Conservation (phyloP, 1,284 basidiomycete genomes). For the Agaricales sp. region DNA sequence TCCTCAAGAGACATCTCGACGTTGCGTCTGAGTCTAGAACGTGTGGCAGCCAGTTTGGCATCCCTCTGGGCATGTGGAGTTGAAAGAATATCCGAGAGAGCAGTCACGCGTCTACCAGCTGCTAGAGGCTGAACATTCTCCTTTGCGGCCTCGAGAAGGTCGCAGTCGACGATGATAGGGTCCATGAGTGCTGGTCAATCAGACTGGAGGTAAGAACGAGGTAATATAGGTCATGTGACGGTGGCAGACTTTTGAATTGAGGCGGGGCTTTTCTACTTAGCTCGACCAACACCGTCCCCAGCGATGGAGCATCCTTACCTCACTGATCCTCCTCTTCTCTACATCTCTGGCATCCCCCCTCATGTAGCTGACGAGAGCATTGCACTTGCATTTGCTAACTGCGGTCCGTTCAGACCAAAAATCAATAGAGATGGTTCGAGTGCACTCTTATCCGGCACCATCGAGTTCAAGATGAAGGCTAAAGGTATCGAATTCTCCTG, state of each 20-base stretch:
- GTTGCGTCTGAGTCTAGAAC: constrained; percentile 45
- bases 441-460: constrained; percentile 49
- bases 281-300: not conserved
- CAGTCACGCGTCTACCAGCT: constrained; percentile 60
- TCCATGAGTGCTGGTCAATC: too few species aligned
- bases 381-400: constrained; percentile 56
- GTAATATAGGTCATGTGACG: too few species aligned
- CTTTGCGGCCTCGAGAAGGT: constrained; percentile 72
- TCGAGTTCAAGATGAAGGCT: constrained; percentile 70
- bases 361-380: constrained; percentile 66
- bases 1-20: constrained; percentile 44
- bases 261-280: not conserved
- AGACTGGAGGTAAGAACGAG: not conserved
- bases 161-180: constrained; percentile 54
- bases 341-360: constrained; percentile 63
- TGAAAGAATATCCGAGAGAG: constrained; percentile 57
- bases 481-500: constrained; percentile 42
- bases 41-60: constrained; percentile 48
- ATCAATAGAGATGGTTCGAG: constrained; percentile 50
- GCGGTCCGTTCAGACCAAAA: constrained; percentile 70
- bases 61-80: constrained; percentile 70
- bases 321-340: constrained; percentile 59
- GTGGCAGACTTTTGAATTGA: not conserved
- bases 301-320: constrained; percentile 54
- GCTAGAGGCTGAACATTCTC: constrained; percentile 77